A percentile compares a stretch with the other conserved stretches of the same genome.
Evolutionary conservation across 805 yeast genomes (phyloP).

Genomic region (Sungouiozyma intestinalis): DNA sequence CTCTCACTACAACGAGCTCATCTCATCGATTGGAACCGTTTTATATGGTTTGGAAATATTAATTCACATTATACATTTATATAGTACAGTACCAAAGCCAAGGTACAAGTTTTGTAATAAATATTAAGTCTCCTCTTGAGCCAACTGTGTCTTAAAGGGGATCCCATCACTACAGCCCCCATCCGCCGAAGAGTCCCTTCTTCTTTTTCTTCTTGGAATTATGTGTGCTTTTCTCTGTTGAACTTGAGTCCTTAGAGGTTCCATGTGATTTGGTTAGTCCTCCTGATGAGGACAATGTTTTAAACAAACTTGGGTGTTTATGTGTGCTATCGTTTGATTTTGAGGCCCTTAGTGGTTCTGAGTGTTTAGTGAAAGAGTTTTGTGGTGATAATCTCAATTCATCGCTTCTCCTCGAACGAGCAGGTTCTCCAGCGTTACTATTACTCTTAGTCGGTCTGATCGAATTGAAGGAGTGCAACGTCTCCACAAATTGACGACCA

Average conservation of each 20-base stretch:
- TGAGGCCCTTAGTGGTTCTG: neutral
- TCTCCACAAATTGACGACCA: neutral
- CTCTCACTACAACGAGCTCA: too few relatives aligned
- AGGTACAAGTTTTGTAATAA: too few relatives aligned
- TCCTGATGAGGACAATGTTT: neutral
- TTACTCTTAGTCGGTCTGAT: neutral
- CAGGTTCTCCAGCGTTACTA: neutral
- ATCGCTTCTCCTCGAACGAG: neutral
- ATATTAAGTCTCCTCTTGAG: too few relatives aligned
- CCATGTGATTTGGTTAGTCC: too few relatives aligned
- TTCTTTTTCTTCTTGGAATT: neutral
- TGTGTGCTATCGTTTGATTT: neutral
- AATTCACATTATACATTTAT: too few relatives aligned
- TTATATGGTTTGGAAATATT: too few relatives aligned
- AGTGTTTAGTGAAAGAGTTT: neutral
- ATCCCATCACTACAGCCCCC: neutral
- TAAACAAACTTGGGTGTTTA: neutral
- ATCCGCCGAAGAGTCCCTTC: neutral
- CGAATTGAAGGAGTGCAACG: neutral
- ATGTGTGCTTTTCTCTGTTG: too few relatives aligned
- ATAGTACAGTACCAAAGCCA: too few relatives aligned
- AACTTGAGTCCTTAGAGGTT: too few relatives aligned
- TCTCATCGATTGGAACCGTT: neutral
- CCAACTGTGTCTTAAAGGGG: too few relatives aligned
- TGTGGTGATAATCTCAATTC: neutral